phyloP scores from a whole-genome alignment of 805 yeast species.

The Candida hispaniensis region DNA sequence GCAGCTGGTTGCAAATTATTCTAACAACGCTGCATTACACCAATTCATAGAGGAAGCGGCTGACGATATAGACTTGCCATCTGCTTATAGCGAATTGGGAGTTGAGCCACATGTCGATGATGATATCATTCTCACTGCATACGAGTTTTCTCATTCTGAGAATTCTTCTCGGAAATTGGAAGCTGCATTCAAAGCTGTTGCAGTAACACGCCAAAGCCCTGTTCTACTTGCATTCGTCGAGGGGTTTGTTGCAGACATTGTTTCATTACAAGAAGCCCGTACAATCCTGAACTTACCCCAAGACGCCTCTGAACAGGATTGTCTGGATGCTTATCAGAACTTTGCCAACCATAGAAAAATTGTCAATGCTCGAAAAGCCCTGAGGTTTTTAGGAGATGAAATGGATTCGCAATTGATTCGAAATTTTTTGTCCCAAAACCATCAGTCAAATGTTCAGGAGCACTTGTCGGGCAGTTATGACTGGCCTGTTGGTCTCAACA shows the following conservation, averaged over 20 bases:
- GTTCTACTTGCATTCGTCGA: slow-evolving; percentile 27
- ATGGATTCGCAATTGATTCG: slow-evolving; percentile 46
- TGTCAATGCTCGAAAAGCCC: slow-evolving; percentile 36
- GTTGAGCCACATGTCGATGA: slow-evolving; percentile 46
- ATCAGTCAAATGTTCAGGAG: slow-evolving; percentile 6
- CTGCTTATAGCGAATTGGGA: slow-evolving; percentile 45
- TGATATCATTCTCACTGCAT: slow-evolving; percentile 67
- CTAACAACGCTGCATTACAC: slow-evolving; percentile 16
- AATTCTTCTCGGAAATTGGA: slow-evolving; percentile 17
- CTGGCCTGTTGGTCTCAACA: slow-evolving; percentile 80
- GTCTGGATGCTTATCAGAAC: slow-evolving; percentile 4
- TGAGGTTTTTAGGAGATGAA: slow-evolving; percentile 44
- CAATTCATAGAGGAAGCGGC: slow-evolving; percentile 31
- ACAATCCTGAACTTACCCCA: neutral
- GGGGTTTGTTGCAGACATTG: slow-evolving; percentile 5
- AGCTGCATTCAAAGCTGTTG: slow-evolving; percentile 27
- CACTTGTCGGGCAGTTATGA: slow-evolving; percentile 10
- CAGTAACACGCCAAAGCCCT: slow-evolving; percentile 24
- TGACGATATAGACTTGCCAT: slow-evolving; percentile 33
- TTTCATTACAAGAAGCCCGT: slow-evolving; percentile 8
- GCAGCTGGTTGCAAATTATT: slow-evolving; percentile 18
- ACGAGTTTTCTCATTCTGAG: slow-evolving; percentile 42
- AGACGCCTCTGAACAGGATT: slow-evolving; percentile 3
- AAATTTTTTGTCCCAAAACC: slow-evolving; percentile 36
- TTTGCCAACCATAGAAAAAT: slow-evolving; percentile 7